A percentile compares a stretch with the other conserved stretches of the same genome.
phyloP scores from a whole-genome alignment of 1,284 basidiomycete species.

The Ceratobasidium sp. region DNA sequence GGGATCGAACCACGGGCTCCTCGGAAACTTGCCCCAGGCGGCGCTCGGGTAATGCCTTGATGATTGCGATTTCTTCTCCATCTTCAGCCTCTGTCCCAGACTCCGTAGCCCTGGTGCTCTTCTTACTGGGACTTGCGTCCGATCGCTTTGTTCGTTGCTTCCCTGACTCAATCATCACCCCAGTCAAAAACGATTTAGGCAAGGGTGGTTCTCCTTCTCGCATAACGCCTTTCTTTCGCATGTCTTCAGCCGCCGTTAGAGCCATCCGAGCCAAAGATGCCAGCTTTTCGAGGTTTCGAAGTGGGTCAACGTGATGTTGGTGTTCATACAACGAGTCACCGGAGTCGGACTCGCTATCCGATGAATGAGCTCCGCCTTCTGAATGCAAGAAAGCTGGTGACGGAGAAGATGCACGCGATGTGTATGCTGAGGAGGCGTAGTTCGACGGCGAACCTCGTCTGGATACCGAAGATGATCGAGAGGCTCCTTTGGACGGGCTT shows the following conservation, averaged over 20 bases:
- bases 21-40: conserved; percentile 23
- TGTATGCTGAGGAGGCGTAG: conserved; percentile 28
- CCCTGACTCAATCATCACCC: conserved; percentile 18
- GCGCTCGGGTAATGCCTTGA: conserved; percentile 29
- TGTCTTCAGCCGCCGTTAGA: conserved; percentile 24
- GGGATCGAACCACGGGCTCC: conserved; percentile 14
- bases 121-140: conserved; percentile 27
- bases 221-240: conserved; percentile 34
- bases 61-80: conserved; percentile 9
- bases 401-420: conserved; percentile 32
- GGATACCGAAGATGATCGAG: conserved; percentile 24
- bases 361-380: not conserved
- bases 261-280: conserved; percentile 33
- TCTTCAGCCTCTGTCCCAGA: conserved; percentile 18
- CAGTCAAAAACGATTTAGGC: conserved; percentile 27
- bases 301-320: conserved; percentile 29
- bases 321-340: conserved; percentile 19
- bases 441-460: not conserved
- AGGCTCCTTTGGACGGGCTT: not conserved
- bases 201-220: conserved; percentile 32
- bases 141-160: conserved; percentile 14
- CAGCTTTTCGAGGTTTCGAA: conserved; percentile 19
- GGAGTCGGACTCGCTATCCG: conserved; percentile 29
- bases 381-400: conserved; percentile 25
- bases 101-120: not conserved